These are phyloP conservation scores for Earliella scabrosa DNA, from an alignment of 1,284 basidiomycete genomes.

Conservation along the genomic window DNA sequence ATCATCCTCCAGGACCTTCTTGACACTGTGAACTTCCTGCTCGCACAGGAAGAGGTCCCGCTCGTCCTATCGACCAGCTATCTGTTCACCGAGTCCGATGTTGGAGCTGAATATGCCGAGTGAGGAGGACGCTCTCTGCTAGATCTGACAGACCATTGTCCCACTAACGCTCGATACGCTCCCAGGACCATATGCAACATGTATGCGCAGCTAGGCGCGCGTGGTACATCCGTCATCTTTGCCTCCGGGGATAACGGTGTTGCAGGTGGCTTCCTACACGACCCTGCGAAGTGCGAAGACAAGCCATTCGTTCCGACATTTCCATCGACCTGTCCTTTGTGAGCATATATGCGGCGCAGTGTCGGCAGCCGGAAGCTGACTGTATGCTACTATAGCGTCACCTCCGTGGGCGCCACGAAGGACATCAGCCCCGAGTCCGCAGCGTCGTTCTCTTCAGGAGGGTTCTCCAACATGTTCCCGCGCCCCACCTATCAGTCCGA, in stretches of 20 bases:
- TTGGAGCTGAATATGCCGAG: background rate
- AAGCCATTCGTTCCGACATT: constrained; percentile 62
- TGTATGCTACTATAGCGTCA: constrained; percentile 43
- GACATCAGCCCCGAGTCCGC: constrained; percentile 50
- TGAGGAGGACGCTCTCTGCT: too few species aligned
- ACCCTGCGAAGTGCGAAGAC: constrained; percentile 46
- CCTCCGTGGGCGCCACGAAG: constrained; percentile 57
- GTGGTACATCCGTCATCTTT: constrained; percentile 64
- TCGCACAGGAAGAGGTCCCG: constrained; percentile 31
- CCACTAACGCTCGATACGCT: too few species aligned
- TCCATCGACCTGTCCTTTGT: constrained; percentile 49
- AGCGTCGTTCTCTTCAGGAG: constrained; percentile 45
- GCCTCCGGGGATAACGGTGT: constrained; percentile 70
- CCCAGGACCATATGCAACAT: constrained; percentile 51
- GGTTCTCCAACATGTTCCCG: constrained; percentile 29
- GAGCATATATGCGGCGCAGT: background rate
- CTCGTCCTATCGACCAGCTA: constrained; percentile 44
- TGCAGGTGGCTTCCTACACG: constrained; percentile 56
- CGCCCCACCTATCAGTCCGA: constrained; percentile 16
- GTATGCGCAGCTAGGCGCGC: constrained; percentile 67
- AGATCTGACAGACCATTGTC: too few species aligned
- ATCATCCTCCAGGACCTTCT: constrained; percentile 25
- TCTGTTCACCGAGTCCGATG: constrained; percentile 51
- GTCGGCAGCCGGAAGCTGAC: background rate
- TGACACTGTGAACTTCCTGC: constrained; percentile 35